Percentiles rank a stretch among this genome's conserved stretches.
Conservation (phyloP, 441 rosid genomes). For the Raphanus hybrid region DNA sequence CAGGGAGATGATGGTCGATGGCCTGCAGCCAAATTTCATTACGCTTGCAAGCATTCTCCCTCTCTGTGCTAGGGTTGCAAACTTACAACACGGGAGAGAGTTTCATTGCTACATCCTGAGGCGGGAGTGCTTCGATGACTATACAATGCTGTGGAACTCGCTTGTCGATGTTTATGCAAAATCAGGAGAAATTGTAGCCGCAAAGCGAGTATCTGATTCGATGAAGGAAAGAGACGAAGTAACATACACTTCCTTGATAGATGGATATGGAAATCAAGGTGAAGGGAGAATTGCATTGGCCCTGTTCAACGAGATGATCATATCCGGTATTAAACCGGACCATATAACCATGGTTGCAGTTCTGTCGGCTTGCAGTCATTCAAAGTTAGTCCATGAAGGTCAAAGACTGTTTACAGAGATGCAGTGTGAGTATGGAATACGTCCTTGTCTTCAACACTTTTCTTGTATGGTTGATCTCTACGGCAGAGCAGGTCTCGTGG, state of each 20-base stretch:
- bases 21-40: conserved; percentile 67
- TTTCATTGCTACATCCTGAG: conserved; percentile 75
- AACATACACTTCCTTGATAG: conserved; percentile 82
- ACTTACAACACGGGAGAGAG: conserved; percentile 79
- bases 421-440: conserved; percentile 46
- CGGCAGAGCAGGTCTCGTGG: conserved; percentile 65
- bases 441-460: conserved; percentile 63
- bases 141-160: conserved; percentile 67
- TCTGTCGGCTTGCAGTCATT: conserved; percentile 86
- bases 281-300: conserved; percentile 58
- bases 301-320: conserved; percentile 64
- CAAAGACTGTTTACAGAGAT: conserved; percentile 56
- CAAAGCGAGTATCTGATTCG: conserved; percentile 57
- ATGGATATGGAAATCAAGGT: conserved; percentile 78
- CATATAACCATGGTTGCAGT: conserved; percentile 75
- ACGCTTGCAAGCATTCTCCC: conserved; percentile 82
- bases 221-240: conserved; percentile 67
- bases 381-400: conserved; percentile 68
- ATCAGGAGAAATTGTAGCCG: conserved; percentile 65
- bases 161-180: conserved; percentile 83
- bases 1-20: conserved; percentile 62
- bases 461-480: conserved; percentile 78
- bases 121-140: conserved; percentile 50
- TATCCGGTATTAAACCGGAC: conserved; percentile 63
- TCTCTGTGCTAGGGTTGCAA: conserved; percentile 77